Conservation (phyloP, 257 asterid genomes). For the Penstemon barbatus region DNA sequence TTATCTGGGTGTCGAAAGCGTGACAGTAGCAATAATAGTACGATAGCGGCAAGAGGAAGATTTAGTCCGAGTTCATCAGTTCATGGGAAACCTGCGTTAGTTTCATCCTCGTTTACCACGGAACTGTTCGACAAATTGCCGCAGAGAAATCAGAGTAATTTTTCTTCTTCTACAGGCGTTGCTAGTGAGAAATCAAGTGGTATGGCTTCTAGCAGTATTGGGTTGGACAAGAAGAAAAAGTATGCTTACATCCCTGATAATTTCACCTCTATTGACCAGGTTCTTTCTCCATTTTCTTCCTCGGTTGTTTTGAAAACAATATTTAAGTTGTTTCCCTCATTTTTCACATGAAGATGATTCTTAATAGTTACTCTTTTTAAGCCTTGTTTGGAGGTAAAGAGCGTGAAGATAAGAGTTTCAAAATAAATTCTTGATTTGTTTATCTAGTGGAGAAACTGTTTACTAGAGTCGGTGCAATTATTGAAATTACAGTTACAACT, state of each 20-base stretch:
- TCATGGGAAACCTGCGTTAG: background rate
- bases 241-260: conserved; percentile 63
- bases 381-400: background rate
- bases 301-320: background rate
- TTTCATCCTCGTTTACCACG: conserved; percentile 21
- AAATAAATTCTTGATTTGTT: background rate
- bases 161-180: conserved; percentile 16
- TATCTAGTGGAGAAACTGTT: background rate
- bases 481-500: background rate
- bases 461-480: background rate
- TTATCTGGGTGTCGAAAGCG: conserved; percentile 30
- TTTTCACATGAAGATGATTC: background rate
- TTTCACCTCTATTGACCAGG: conserved; percentile 70
- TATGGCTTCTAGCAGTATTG: conserved; percentile 29
- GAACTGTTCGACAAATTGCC: conserved; percentile 29
- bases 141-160: conserved; percentile 20
- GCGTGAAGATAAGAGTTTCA: background rate
- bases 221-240: conserved; percentile 44
- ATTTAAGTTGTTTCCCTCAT: background rate
- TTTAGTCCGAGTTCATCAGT: conserved; percentile 7
- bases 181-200: conserved; percentile 16
- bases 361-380: background rate
- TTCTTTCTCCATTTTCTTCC: conserved; percentile 15
- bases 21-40: background rate
- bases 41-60: conserved; percentile 7